phyloP scores from a whole-genome alignment of 148 eudicot genomes.

The Pharnaceum exiguum region DNA sequence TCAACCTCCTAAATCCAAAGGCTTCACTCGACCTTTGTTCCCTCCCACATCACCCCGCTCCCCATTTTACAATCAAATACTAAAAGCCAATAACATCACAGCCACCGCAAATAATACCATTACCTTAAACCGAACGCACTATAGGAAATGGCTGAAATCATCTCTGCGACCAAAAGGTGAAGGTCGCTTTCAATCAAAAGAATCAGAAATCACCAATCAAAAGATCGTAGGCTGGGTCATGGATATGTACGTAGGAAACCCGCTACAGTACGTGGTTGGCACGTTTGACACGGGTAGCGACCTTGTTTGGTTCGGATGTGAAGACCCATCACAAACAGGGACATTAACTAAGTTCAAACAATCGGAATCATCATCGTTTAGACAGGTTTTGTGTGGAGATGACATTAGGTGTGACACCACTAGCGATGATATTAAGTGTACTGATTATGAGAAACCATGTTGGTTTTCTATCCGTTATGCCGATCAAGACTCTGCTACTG shows the following conservation, averaged over 20 bases:
- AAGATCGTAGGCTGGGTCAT: neutral
- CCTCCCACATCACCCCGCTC: constrained; percentile 2
- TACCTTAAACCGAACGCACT: constrained; percentile 1
- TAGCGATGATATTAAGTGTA: neutral
- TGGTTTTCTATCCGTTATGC: neutral
- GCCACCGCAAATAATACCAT: too few relatives aligned
- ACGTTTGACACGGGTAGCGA: constrained; percentile 7
- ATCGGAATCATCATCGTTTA: neutral
- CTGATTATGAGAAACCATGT: neutral
- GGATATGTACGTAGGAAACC: neutral
- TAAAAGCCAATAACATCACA: constrained; percentile 5
- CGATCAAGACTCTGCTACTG: neutral
- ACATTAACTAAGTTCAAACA: neutral
- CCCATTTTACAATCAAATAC: neutral
- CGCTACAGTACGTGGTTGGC: neutral
- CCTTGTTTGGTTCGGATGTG: constrained; percentile 9
- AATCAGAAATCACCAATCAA: neutral
- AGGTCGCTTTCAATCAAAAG: too few relatives aligned
- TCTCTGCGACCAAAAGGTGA: too few relatives aligned
- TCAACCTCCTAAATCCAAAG: too few relatives aligned
- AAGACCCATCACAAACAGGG: neutral
- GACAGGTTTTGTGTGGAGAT: neutral
- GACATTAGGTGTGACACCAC: constrained; percentile 1
- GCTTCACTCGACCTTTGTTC: neutral
- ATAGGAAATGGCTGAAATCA: neutral